Evolutionary conservation across 352 stramenopile species (phyloP).

Genomic region (Thraustochytrium striatum): DNA sequence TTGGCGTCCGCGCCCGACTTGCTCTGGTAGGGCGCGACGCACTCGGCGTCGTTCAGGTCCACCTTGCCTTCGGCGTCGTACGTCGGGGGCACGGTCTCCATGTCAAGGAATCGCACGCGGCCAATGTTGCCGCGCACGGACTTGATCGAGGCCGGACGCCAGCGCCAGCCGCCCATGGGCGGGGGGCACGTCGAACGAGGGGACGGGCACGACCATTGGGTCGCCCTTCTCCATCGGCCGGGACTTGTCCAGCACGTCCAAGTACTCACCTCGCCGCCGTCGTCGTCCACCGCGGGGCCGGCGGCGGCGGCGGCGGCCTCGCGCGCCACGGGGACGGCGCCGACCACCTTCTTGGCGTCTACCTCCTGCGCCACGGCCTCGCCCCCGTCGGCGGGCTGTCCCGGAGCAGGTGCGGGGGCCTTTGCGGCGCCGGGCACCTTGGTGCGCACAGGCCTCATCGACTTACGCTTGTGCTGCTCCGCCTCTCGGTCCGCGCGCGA

Average conservation of each 20-base stretch:
- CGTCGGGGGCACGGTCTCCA: background rate
- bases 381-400: background rate
- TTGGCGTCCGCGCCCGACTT: slow-evolving; percentile 4
- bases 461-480: too few relatives aligned
- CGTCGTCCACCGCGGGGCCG: background rate
- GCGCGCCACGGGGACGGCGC: background rate
- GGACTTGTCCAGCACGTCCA: slow-evolving; percentile 24
- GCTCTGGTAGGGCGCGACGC: slow-evolving; percentile 20
- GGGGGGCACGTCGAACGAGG: background rate
- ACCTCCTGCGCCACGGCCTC: background rate
- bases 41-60: background rate
- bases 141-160: background rate
- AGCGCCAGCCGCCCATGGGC: background rate
- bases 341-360: background rate
- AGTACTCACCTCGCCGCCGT: background rate
- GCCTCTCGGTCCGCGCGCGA: too few relatives aligned
- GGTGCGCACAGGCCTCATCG: too few relatives aligned
- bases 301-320: too few relatives aligned
- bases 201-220: background rate
- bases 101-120: background rate
- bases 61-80: background rate
- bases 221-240: background rate
- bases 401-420: too few relatives aligned
- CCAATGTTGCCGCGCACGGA: background rate
- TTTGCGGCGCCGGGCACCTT: too few relatives aligned